Percentiles rank a stretch among this genome's conserved stretches.
These are phyloP conservation scores for Theileria sp. DNA, from an alignment of 169 alveolate species.

Conservation along the genomic window DNA sequence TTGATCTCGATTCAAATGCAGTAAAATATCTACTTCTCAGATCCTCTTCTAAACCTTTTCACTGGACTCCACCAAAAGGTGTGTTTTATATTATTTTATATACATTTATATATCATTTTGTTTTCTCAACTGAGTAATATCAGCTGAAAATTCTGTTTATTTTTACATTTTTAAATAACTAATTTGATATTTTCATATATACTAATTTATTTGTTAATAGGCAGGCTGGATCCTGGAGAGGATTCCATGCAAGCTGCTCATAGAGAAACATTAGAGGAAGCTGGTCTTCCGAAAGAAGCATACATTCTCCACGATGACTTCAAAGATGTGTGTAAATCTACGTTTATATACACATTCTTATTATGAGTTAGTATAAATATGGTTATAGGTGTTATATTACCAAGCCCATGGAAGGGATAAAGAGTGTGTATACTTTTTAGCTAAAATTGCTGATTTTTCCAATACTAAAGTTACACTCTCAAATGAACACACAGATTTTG, in stretches of 20 bases:
- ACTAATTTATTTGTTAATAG: not conserved
- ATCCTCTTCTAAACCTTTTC: constrained; percentile 71
- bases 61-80: constrained; percentile 82
- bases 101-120: too few relatives aligned
- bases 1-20: not conserved
- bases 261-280: constrained; percentile 75
- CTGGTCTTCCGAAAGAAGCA: constrained; percentile 60
- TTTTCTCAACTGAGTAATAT: too few relatives aligned
- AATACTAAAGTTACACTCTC: constrained; percentile 57
- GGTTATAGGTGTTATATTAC: constrained; percentile 58
- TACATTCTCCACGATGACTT: constrained; percentile 58
- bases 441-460: constrained; percentile 55
- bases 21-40: constrained; percentile 68
- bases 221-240: constrained; percentile 71
- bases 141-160: not conserved
- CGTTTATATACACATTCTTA: not conserved
- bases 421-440: constrained; percentile 71
- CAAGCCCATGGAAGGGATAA: constrained; percentile 64
- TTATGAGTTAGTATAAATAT: not conserved
- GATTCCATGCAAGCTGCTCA: constrained; percentile 68
- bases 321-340: constrained; percentile 48
- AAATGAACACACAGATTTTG: constrained; percentile 74
- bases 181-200: not conserved
- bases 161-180: not conserved
- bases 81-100: not conserved